Evolutionary conservation across 179 eudicot species (phyloP), one percentile per base, ranked within the genome.

Genomic region (Drosera spatulata): DNA sequence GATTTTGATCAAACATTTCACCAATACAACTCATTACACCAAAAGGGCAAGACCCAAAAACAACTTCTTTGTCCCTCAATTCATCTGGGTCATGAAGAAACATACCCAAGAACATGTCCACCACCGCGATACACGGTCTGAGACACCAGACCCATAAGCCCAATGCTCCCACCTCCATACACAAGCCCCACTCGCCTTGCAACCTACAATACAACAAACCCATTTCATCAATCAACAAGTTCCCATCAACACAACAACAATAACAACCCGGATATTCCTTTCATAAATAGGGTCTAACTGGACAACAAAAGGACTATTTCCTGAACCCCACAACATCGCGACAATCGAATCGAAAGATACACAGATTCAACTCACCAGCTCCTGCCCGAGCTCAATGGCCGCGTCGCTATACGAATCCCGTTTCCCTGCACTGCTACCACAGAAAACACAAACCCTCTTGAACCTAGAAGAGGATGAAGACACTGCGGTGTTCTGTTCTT

Each of bases 121-220:
- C 95, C 96, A 37, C 86, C 87, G 37, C 63, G 62, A 62, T 86
- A 78, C 62, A 88, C 96, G 54, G 72, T 83, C 46, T 84, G 84
- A 48, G 96, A 80, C 51, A 88, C 79, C 66, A 88, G 71, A 22
- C 96, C 96, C 96, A 88, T 88, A 4, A 88, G 70, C 6, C 95
- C 96, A 50, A 82, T 58, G 58, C 95, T 88, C 2, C 91, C 96
- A 11, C 96, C 96, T 3, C 96, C 96, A 69, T 88, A 88, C 11
- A 88, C 96, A 55, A 88, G 81, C 70, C 75, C 82, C 64, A 88
- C 60, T 39, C 72, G 81, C 61, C 77, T 84, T 57, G 74, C 67
- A 40, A 81, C 87, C 96, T 86, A 64, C 57, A 62, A 4, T 2
- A 5, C 45, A 3, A 43, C 45, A n/a, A 52, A n/a, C 41, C 49